These are phyloP conservation scores for Hypocrella siamensis DNA, from an alignment of 2,329 filamentous ascomycete genomes.

Conservation along the genomic window DNA sequence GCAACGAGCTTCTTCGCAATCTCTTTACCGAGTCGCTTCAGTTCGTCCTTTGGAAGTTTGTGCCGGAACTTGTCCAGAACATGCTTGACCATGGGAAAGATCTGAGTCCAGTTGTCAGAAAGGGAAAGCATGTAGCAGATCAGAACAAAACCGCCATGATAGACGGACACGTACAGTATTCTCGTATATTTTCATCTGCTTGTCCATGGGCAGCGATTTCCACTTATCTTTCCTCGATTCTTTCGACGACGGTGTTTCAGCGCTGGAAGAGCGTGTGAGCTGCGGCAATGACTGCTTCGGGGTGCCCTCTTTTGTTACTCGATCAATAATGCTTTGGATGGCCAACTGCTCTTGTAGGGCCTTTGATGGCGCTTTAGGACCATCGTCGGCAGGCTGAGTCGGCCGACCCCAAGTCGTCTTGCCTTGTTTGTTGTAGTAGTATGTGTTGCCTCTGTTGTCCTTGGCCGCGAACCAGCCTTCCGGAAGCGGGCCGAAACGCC, in stretches of 20 bases:
- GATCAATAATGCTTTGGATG: slow-evolving; percentile 74
- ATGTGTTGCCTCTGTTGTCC: slow-evolving; percentile 54
- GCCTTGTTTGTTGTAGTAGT: slow-evolving; percentile 74
- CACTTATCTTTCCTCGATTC: slow-evolving; percentile 56
- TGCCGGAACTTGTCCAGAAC: slow-evolving; percentile 77
- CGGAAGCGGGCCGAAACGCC: slow-evolving; percentile 43
- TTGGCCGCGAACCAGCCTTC: slow-evolving; percentile 74
- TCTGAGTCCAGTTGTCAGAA: too few relatives aligned
- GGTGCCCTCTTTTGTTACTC: slow-evolving; percentile 53
- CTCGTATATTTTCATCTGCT: slow-evolving; percentile 91
- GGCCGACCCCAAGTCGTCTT: slow-evolving; percentile 72
- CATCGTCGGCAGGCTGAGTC: slow-evolving; percentile 49
- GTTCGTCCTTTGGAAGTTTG: slow-evolving; percentile 67
- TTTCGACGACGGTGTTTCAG: slow-evolving; percentile 32
- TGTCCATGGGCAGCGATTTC: slow-evolving; percentile 56
- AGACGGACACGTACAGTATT: slow-evolving; percentile 53
- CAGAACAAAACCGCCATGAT: not conserved
- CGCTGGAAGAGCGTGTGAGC: slow-evolving; percentile 41
- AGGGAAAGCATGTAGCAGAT: not conserved
- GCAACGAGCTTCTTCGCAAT: slow-evolving; percentile 79
- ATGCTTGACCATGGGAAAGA: slow-evolving; percentile 72
- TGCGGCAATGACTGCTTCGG: slow-evolving; percentile 40
- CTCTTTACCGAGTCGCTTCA: slow-evolving; percentile 48
- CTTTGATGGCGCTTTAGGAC: slow-evolving; percentile 49
- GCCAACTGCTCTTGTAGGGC: slow-evolving; percentile 49